These are phyloP conservation scores for Linderniella brevidens DNA, from an alignment of 257 asterid genomes.

Conservation along the genomic window DNA sequence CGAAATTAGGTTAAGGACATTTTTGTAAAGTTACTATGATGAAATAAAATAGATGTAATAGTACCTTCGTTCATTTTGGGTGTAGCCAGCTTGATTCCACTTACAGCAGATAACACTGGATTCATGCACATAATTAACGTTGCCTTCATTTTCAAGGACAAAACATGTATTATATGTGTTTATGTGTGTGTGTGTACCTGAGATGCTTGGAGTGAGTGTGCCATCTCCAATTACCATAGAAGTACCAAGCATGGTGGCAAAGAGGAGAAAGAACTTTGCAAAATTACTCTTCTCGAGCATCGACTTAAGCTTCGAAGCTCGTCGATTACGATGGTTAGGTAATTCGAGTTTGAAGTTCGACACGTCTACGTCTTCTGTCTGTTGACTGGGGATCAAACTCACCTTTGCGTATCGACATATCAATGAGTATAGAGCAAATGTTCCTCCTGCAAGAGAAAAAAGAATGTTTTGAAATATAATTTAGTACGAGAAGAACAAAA, in stretches of 20 bases:
- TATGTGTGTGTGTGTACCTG: no score
- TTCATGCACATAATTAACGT: slow-evolving; percentile 2
- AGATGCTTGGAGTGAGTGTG: slow-evolving; percentile 54
- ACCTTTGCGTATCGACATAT: slow-evolving; percentile 51
- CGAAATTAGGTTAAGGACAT: no score
- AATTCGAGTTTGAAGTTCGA: slow-evolving; percentile 25
- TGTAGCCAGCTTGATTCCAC: slow-evolving; percentile 34
- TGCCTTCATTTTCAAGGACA: no score
- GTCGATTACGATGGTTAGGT: slow-evolving; percentile 13
- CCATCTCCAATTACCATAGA: slow-evolving; percentile 90
- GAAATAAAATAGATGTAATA: background rate
- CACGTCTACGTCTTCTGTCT: slow-evolving; percentile 31
- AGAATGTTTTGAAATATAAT: background rate
- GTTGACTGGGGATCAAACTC: slow-evolving; percentile 31
- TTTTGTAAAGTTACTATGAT: no score
- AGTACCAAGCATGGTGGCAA: slow-evolving; percentile 59
- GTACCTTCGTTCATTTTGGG: slow-evolving; percentile 20
- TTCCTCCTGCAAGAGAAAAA: slow-evolving; percentile 31
- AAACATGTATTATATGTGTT: no score
- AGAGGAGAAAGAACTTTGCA: slow-evolving; percentile 19
- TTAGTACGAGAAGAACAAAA: background rate
- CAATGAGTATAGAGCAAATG: slow-evolving; percentile 57
- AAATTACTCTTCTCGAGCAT: slow-evolving; percentile 25
- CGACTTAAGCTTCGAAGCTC: slow-evolving; percentile 23
- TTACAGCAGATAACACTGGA: slow-evolving; percentile 49